These are phyloP conservation scores for Myxozyma geophila DNA, from an alignment of 805 yeast genomes.

Conservation along the genomic window DNA sequence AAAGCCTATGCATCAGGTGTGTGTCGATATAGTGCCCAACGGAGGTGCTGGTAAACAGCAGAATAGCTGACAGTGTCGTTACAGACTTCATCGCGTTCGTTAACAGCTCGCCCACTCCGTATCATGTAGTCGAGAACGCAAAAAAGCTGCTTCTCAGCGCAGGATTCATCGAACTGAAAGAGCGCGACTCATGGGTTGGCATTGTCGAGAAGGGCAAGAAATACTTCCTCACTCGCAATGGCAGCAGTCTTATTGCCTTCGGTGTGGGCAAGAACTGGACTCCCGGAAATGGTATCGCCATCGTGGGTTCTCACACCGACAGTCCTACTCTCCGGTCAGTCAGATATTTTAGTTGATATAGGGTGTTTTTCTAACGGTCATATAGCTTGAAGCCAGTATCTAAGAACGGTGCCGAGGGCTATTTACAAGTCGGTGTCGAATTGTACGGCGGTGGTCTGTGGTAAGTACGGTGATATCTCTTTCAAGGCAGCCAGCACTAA, in stretches of 20 bases:
- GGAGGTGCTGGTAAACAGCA: too few species aligned
- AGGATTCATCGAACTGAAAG: slow-evolving; percentile 78
- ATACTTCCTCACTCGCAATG: slow-evolving; percentile 87
- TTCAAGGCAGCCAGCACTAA: not conserved
- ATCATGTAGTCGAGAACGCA: slow-evolving; percentile 80
- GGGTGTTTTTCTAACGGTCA: not conserved
- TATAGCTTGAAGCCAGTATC: slow-evolving; percentile 78
- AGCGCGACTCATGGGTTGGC: slow-evolving; percentile 71
- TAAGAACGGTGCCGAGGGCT: slow-evolving; percentile 70
- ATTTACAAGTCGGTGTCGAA: slow-evolving; percentile 88
- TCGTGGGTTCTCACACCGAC: slow-evolving; percentile 96
- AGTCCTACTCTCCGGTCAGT: slow-evolving; percentile 74
- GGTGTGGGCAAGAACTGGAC: slow-evolving; percentile 72
- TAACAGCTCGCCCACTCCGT: slow-evolving; percentile 89
- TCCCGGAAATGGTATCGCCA: slow-evolving; percentile 81
- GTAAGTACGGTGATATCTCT: slow-evolving; percentile 35
- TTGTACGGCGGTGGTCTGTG: slow-evolving; percentile 95
- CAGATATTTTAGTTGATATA: slow-evolving; percentile 7
- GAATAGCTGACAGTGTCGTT: too few species aligned
- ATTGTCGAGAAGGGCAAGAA: slow-evolving; percentile 59
- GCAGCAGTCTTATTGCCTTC: slow-evolving; percentile 86
- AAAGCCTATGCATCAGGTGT: slow-evolving; percentile 31
- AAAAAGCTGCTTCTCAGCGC: slow-evolving; percentile 57
- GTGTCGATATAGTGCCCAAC: not conserved
- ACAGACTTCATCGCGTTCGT: slow-evolving; percentile 73